Conservation (phyloP, 2,329 filamentous ascomycete species). For the Botrytis aclada region DNA sequence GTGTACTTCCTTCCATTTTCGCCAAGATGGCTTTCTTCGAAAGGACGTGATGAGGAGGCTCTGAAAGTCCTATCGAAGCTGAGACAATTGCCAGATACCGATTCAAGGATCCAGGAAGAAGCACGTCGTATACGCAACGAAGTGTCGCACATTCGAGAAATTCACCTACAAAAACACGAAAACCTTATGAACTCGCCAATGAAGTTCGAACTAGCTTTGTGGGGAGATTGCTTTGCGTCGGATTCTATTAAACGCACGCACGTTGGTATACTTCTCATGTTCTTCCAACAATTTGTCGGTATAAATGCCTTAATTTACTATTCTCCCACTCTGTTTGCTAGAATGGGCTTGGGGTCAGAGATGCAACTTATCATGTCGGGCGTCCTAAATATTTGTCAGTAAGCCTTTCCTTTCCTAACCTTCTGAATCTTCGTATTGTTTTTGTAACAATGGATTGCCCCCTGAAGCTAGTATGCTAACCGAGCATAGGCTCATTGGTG, state of each 20-base stretch:
- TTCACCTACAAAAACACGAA: slow-evolving; percentile 42
- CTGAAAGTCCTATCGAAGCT: slow-evolving; percentile 48
- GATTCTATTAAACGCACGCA: slow-evolving; percentile 49
- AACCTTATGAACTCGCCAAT: slow-evolving; percentile 31
- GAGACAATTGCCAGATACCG: slow-evolving; percentile 47
- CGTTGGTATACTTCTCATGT: slow-evolving; percentile 50
- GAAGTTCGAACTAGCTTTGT: slow-evolving; percentile 48
- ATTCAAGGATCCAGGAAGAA: slow-evolving; percentile 51
- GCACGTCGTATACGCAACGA: slow-evolving; percentile 47
- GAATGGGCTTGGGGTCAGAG: slow-evolving; percentile 33
- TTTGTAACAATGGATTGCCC: background rate
- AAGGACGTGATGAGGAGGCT: slow-evolving; percentile 49
- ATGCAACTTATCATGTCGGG: slow-evolving; percentile 53
- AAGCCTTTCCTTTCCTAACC: background rate
- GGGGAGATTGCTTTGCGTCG: slow-evolving; percentile 49
- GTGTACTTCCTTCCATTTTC: slow-evolving; percentile 48
- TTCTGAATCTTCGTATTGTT: background rate
- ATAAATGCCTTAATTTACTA: slow-evolving; percentile 52
- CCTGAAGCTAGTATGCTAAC: background rate
- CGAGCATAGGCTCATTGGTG: slow-evolving; percentile 40
- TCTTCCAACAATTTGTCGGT: slow-evolving; percentile 55
- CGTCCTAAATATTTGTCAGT: slow-evolving; percentile 43
- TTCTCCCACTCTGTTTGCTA: slow-evolving; percentile 28
- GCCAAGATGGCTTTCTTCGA: slow-evolving; percentile 40
- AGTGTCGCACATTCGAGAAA: slow-evolving; percentile 37